Conservation (phyloP, 164 flowering plant species). For the Platanus orientalis region DNA sequence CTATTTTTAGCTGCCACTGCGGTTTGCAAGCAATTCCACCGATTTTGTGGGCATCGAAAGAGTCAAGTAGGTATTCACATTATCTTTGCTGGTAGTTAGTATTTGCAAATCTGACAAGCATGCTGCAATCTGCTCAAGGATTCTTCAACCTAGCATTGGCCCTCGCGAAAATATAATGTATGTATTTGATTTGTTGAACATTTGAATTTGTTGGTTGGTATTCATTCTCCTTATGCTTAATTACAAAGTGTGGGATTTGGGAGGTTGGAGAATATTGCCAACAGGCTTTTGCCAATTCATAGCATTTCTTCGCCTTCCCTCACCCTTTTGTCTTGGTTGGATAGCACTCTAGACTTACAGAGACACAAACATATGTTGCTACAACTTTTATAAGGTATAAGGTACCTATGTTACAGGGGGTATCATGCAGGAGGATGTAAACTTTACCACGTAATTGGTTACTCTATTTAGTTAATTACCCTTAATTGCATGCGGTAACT, state of each 20-base stretch:
- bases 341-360: no score
- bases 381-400: no score
- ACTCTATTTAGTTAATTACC: no score
- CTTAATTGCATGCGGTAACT: no score
- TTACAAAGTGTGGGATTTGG: slow-evolving; percentile 42
- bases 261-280: slow-evolving; percentile 47
- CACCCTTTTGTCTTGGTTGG: no score
- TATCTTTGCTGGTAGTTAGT: slow-evolving; percentile 36
- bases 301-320: slow-evolving; percentile 44
- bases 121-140: slow-evolving; percentile 42
- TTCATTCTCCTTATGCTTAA: slow-evolving; percentile 39
- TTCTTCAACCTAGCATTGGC: slow-evolving; percentile 35
- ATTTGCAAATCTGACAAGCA: slow-evolving; percentile 45
- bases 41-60: slow-evolving; percentile 52
- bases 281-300: slow-evolving; percentile 44
- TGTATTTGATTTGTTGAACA: slow-evolving; percentile 37
- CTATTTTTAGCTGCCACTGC: slow-evolving; percentile 30
- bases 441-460: no score
- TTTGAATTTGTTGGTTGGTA: slow-evolving; percentile 24
- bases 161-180: slow-evolving; percentile 35
- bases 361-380: no score
- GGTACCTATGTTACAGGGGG: no score
- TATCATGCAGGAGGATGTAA: no score
- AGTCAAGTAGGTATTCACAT: slow-evolving; percentile 65
- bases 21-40: slow-evolving; percentile 48